Evolutionary conservation across 768 basidiomycete species (phyloP), one percentile per base, ranked within the genome.

Genomic region (Mycena albidolilacea): DNA sequence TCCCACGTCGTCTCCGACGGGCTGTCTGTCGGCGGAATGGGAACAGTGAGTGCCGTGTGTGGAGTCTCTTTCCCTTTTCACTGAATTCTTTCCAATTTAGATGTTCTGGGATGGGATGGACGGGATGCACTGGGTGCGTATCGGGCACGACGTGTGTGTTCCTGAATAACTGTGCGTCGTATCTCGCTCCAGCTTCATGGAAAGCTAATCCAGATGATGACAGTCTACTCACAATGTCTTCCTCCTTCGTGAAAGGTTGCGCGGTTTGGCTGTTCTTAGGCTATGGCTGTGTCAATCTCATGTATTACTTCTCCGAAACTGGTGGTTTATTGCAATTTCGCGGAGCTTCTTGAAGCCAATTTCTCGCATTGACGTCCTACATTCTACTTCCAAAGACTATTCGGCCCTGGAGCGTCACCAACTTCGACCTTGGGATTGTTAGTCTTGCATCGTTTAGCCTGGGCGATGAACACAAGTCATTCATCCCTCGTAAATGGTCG

Each of bases 101-200:
- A 58, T 72, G 66, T 35, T 64, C 57, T n/a, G 70, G 70, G 19
- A 43, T 8, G 14, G 59, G 43, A 3, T 72, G 60, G 50, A 68
- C 50, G 17, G 71, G 66, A 11, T 72, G 71, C 44, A 60, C 50
- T 5, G 39, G 30, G 9, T 66, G 64, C 12, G 43, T 14, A 7
- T 19, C 64, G 21, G 64, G 64, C 50, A 65, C 64, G 0, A 55
- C 64, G 17, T 65, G 64, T 17, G 5, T 5, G 39, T 35, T 55
- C 37, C 0, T 39, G 21, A 65, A 65, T 41, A 3, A 9, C 11
- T 61, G 60, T 61, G 44, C 60, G 60, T 58, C 35, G 52, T 54
- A 7, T 21, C 7, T 54, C 52, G 6, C 23, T 11, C 8, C n/a
- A 21, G 52, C n/a, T 7, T 50, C 48, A 50, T 50, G 19, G 17